Percentiles rank a stretch among this genome's conserved stretches.
Conservation (phyloP, 805 yeast genomes). For the Saccharomycopsis babjevae region DNA sequence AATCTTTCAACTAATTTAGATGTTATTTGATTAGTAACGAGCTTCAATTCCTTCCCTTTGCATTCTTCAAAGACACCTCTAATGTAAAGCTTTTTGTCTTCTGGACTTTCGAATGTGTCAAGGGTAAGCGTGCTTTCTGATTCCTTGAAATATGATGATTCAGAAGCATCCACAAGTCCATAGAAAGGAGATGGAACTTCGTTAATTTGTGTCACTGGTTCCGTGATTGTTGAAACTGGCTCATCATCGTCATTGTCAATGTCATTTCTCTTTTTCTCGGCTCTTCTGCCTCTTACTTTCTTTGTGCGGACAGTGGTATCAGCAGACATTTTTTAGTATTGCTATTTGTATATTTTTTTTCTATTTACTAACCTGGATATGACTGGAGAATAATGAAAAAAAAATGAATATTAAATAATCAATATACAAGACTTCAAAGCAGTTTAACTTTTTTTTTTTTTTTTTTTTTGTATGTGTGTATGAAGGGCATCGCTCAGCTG, state of each 20-base stretch:
- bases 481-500: too few relatives aligned
- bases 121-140: constrained; percentile 82
- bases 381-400: too few relatives aligned
- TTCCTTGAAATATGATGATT: constrained; percentile 83
- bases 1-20: constrained; percentile 87
- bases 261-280: neutral
- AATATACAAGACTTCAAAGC: too few relatives aligned
- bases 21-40: constrained; percentile 90
- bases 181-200: constrained; percentile 46
- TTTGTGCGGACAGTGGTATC: neutral
- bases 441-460: too few relatives aligned
- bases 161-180: constrained; percentile 78
- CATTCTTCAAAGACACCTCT: constrained; percentile 76
- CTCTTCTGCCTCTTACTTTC: neutral
- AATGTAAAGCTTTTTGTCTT: constrained; percentile 66
- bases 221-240: neutral
- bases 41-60: constrained; percentile 78
- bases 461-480: too few relatives aligned
- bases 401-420: too few relatives aligned
- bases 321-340: neutral
- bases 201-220: neutral
- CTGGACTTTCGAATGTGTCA: constrained; percentile 63
- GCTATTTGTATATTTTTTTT: neutral
- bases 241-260: neutral
- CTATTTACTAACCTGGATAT: neutral